Percentiles rank a stretch among this genome's conserved stretches.
These are phyloP conservation scores for Lithocarpus polystachyus DNA, from an alignment of 306 rosid genomes.

Conservation along the genomic window DNA sequence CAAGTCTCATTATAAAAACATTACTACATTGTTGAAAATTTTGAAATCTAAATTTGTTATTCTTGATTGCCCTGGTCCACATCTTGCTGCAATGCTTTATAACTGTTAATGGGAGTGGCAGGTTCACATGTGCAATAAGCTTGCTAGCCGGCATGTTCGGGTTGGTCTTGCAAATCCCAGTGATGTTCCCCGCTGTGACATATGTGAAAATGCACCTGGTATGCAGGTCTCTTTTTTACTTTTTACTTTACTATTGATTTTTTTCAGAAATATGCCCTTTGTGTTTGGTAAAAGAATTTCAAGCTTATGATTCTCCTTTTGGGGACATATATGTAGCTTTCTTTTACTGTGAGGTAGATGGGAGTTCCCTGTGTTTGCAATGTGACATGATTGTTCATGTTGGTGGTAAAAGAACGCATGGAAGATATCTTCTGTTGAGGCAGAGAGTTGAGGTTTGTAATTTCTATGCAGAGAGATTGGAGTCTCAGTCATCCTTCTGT, in stretches of 20 bases:
- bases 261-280: not conserved
- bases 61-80: conserved; percentile 13
- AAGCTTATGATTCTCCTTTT: conserved; percentile 28
- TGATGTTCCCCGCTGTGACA: conserved; percentile 87
- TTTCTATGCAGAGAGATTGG: conserved; percentile 9
- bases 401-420: conserved; percentile 98
- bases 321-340: conserved; percentile 65
- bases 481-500: conserved; percentile 11
- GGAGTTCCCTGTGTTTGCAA: conserved; percentile 93
- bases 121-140: conserved; percentile 98
- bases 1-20: not conserved
- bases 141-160: conserved; percentile 92
- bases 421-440: conserved; percentile 86
- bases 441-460: conserved; percentile 90
- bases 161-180: conserved; percentile 97
- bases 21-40: not conserved
- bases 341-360: conserved; percentile 96
- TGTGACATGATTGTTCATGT: conserved; percentile 96
- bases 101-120: conserved; percentile 31
- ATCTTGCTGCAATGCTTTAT: conserved; percentile 5
- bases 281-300: not conserved
- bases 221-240: conserved; percentile 1
- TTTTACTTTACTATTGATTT: not conserved
- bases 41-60: conserved; percentile 15
- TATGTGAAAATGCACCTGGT: conserved; percentile 99